These are phyloP conservation scores for Groenewaldozyma salmanticensis DNA, from an alignment of 805 yeast genomes.

Conservation along the genomic window DNA sequence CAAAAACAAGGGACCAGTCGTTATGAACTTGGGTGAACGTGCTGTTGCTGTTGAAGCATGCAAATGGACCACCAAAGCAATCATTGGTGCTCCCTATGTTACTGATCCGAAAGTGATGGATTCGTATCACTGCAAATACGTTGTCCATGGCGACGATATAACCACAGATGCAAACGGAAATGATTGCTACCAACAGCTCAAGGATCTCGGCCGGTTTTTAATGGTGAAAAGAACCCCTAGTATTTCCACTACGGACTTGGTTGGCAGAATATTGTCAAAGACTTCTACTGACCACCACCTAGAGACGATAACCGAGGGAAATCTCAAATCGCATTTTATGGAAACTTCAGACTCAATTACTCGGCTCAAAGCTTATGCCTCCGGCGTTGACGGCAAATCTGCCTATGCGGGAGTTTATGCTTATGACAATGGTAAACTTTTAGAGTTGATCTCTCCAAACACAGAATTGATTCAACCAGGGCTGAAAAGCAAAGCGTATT, in stretches of 20 bases:
- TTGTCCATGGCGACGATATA: slow-evolving; percentile 98
- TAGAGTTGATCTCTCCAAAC: slow-evolving; percentile 15
- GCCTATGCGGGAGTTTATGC: slow-evolving; percentile 51
- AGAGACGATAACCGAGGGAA: slow-evolving; percentile 15
- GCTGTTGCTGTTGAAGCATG: slow-evolving; percentile 80
- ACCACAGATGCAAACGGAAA: slow-evolving; percentile 94
- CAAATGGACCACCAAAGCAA: slow-evolving; percentile 71
- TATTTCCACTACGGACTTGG: slow-evolving; percentile 90
- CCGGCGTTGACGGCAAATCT: slow-evolving; percentile 48
- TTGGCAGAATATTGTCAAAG: slow-evolving; percentile 69
- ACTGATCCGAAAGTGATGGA: slow-evolving; percentile 80
- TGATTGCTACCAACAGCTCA: slow-evolving; percentile 80
- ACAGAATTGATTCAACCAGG: slow-evolving; percentile 1
- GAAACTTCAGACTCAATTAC: slow-evolving; percentile 30
- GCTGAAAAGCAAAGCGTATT: slow-evolving; percentile 29
- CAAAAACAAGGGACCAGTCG: slow-evolving; percentile 85
- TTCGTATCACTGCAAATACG: slow-evolving; percentile 64
- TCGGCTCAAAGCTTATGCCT: slow-evolving; percentile 47
- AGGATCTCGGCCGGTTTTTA: slow-evolving; percentile 73
- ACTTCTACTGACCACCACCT: slow-evolving; percentile 52
- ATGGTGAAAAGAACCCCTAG: slow-evolving; percentile 93
- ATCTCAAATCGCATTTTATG: slow-evolving; percentile 21
- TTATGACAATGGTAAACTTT: slow-evolving; percentile 25
- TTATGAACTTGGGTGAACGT: slow-evolving; percentile 76
- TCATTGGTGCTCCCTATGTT: slow-evolving; percentile 84